Conservation (phyloP, 306 rosid species). For the Vigna angularis region DNA sequence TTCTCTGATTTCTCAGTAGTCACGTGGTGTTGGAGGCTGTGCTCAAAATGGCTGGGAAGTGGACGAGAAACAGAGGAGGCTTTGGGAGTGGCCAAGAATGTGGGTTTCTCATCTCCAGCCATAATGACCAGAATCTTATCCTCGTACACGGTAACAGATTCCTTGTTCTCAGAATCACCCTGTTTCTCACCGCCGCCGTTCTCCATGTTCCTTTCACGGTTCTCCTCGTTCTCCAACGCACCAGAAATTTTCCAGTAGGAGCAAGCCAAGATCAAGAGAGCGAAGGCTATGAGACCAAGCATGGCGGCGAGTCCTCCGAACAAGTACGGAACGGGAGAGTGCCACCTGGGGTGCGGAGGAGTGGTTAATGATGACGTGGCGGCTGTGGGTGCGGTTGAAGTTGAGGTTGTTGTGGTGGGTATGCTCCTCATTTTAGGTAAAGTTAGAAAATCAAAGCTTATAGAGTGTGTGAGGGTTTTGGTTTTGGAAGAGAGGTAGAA, state of each 20-base stretch:
- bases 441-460: too few species aligned
- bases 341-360: conserved; percentile 66
- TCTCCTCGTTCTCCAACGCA: conserved; percentile 45
- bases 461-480: too few species aligned
- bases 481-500: neutral
- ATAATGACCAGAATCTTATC: conserved; percentile 83
- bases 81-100: conserved; percentile 82
- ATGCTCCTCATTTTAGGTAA: conserved; percentile 53
- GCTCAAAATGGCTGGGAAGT: neutral
- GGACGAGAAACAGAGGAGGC: conserved; percentile 5
- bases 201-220: conserved; percentile 51
- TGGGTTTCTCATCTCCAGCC: conserved; percentile 87
- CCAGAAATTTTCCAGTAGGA: conserved; percentile 69
- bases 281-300: conserved; percentile 80
- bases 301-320: conserved; percentile 91
- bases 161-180: conserved; percentile 39
- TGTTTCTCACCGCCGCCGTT: conserved; percentile 44
- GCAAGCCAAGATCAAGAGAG: conserved; percentile 80
- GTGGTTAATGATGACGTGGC: conserved; percentile 2
- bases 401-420: conserved; percentile 36
- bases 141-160: conserved; percentile 53
- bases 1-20: conserved; percentile 45
- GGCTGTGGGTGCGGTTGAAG: conserved; percentile 30
- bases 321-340: conserved; percentile 89
- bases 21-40: conserved; percentile 3